phyloP scores from a whole-genome alignment of 345 rosid genomes.

The Clarkia xantiana region DNA sequence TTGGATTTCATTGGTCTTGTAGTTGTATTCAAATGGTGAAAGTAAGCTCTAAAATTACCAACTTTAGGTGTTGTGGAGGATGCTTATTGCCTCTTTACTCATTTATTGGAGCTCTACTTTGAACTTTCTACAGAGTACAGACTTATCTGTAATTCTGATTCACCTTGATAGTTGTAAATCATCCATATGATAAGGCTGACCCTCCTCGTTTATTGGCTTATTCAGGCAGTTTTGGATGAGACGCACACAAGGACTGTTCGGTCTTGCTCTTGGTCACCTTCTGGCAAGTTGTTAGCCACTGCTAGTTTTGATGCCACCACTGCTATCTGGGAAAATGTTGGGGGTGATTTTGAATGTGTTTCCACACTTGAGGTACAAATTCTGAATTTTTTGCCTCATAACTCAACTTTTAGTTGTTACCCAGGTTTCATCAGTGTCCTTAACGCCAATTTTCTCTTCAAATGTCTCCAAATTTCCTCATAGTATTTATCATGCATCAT shows the following conservation, averaged over 20 bases:
- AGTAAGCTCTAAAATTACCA: slow-evolving; percentile 1
- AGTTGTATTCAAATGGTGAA: neutral
- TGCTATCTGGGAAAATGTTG: slow-evolving; percentile 71
- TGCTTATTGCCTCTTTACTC: too few relatives aligned
- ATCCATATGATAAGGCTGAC: too few relatives aligned
- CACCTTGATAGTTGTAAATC: too few relatives aligned
- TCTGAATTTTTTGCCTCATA: neutral
- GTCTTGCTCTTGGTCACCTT: slow-evolving; percentile 85
- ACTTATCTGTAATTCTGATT: too few relatives aligned
- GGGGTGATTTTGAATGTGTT: slow-evolving; percentile 74
- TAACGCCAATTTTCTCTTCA: neutral
- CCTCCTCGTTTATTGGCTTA: slow-evolving; percentile 12
- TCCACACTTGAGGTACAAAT: slow-evolving; percentile 62
- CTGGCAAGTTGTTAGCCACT: slow-evolving; percentile 66
- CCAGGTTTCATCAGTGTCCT: neutral
- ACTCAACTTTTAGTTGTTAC: neutral
- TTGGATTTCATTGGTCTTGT: neutral
- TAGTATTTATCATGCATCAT: too few relatives aligned
- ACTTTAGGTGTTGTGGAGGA: too few relatives aligned
- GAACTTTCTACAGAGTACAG: too few relatives aligned
- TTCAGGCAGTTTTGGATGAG: slow-evolving; percentile 80
- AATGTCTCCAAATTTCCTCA: neutral
- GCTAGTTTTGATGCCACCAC: slow-evolving; percentile 89
- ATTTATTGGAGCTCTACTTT: too few relatives aligned
- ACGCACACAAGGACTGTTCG: slow-evolving; percentile 81